phyloP scores from a whole-genome alignment of 257 asterid genomes.

The Gardenia jasminoides region DNA sequence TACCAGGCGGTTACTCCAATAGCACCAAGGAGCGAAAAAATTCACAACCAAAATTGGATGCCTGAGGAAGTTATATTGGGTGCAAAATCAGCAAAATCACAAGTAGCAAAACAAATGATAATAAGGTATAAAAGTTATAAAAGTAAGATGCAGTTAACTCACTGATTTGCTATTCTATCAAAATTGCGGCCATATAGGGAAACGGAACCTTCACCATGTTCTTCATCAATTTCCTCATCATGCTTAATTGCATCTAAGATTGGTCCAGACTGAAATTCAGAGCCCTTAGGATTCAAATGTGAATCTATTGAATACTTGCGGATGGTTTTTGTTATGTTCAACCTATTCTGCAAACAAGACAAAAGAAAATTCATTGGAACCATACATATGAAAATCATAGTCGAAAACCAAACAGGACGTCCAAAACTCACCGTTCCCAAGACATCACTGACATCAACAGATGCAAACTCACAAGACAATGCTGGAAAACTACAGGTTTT shows the following conservation, averaged over 20 bases:
- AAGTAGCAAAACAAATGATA: background rate
- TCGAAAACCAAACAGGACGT: slow-evolving; percentile 8
- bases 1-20: slow-evolving; percentile 94
- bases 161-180: slow-evolving; percentile 80
- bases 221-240: slow-evolving; percentile 77
- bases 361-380: slow-evolving; percentile 18
- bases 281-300: slow-evolving; percentile 72
- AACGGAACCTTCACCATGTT: slow-evolving; percentile 81
- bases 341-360: slow-evolving; percentile 74
- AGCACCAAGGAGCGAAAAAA: slow-evolving; percentile 97
- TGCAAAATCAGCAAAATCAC: slow-evolving; percentile 18
- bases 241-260: slow-evolving; percentile 56
- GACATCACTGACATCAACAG: slow-evolving; percentile 90
- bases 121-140: slow-evolving; percentile 10
- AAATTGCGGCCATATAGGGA: slow-evolving; percentile 58
- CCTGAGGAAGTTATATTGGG: slow-evolving; percentile 43
- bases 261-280: slow-evolving; percentile 69
- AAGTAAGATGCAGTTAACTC: slow-evolving; percentile 36
- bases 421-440: slow-evolving; percentile 86
- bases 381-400: background rate
- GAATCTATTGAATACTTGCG: slow-evolving; percentile 80
- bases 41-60: slow-evolving; percentile 78
- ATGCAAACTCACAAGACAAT: slow-evolving; percentile 96
- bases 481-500: slow-evolving; percentile 78
- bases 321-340: slow-evolving; percentile 84